Evolutionary conservation across 2,329 filamentous ascomycete genomes (phyloP), one percentile per base, ranked within the genome.

Genomic region (Aspergillus viridinutans): DNA sequence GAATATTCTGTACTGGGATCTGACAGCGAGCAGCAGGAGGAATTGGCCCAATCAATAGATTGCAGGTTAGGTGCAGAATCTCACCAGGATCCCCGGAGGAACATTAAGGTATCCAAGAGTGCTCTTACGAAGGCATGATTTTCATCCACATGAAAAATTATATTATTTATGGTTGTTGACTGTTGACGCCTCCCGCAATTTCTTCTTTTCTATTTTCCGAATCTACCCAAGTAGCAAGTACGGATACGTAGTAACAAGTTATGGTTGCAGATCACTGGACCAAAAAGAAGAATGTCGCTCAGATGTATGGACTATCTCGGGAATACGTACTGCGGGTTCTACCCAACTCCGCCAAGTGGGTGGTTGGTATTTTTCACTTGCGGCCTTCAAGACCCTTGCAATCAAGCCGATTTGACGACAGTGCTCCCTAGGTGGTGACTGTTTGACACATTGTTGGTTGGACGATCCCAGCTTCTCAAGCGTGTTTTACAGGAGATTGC

Each of bases 191-290:
- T 47, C 43, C 43, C 21, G 8, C 42, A 23, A 5, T 9, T 38
- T 29, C 23, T 43, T 60, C 48, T 56, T 56, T 54, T 35, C 20
- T 50, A 20, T 20, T 29, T 32, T 21, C 49, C 26, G 14, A 29
- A 14, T 49, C 26, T 25, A 29, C 9, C 28, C 28, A 29, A 29
- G 3, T 12, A 53, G 20, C 51, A 20, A 26, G 12, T 32, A 17
- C 38, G 26, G 28, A 29, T 32, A 17, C 38, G 26, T 42, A 29
- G n/a, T 23, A 43, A 25, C 29, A 12, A 23, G 49, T 50, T 35
- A 35, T 55, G 55, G 9, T 40, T 58, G 58, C 50, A 57, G 62
- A 64, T 64, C 62, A 54, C 32, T 28, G 55, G 49, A 58, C 57
- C 40, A 58, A 61, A 35, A 50, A 53, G 40, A 62, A 52, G 55